Evolutionary conservation across 2,329 filamentous ascomycete genomes (phyloP).

Genomic region (Pestalotiopsis sp.): DNA sequence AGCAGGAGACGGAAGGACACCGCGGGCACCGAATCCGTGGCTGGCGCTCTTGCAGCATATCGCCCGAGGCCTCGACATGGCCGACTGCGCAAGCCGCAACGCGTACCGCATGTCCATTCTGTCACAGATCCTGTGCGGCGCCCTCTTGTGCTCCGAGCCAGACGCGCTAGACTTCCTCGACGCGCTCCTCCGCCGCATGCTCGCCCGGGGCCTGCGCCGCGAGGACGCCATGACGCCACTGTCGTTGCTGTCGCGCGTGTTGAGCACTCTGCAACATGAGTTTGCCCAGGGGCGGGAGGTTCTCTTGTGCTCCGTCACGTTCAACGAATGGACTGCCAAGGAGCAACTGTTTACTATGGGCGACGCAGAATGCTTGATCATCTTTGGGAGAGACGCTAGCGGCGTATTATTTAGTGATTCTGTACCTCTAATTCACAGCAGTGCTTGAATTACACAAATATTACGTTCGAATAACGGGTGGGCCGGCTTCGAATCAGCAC

Average conservation of each 20-base stretch:
- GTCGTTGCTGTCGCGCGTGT: background rate
- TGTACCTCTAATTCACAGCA: background rate
- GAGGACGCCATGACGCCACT: background rate
- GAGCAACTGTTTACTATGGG: background rate
- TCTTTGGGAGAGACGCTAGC: background rate
- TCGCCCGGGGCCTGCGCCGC: background rate
- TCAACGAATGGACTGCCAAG: background rate
- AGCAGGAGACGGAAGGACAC: background rate
- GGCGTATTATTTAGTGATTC: background rate
- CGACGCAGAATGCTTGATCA: background rate
- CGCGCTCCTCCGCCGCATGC: background rate
- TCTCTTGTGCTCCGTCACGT: background rate
- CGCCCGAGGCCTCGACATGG: background rate
- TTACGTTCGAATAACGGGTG: background rate
- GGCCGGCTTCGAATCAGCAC: background rate
- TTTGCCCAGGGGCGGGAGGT: background rate
- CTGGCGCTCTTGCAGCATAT: background rate
- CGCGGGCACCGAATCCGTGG: background rate
- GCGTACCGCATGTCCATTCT: background rate
- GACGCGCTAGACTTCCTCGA: background rate
- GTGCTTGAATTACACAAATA: too few species aligned
- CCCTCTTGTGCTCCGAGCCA: background rate
- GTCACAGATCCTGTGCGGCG: background rate
- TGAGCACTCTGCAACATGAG: background rate
- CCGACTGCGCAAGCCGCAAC: background rate